phyloP scores from a whole-genome alignment of 371 early-diverging fungal genomes.

The Batrachochytrium dendrobatidis region DNA sequence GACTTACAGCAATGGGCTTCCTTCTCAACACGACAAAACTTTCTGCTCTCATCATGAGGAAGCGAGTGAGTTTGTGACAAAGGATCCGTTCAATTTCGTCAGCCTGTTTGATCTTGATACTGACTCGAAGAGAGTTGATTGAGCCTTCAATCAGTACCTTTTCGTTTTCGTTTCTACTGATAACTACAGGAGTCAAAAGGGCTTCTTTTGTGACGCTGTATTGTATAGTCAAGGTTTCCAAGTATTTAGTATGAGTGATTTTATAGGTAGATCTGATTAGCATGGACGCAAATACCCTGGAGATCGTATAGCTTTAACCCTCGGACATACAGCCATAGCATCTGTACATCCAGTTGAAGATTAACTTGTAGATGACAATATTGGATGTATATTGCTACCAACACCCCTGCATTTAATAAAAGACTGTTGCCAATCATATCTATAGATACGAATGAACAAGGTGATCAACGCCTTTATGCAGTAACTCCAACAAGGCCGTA shows the following conservation, averaged over 20 bases:
- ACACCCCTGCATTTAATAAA: no score
- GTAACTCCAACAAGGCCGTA: no score
- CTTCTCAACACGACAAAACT: conserved; percentile 90
- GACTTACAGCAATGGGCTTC: conserved; percentile 74
- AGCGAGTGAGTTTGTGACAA: conserved; percentile 92
- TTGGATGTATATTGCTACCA: no score
- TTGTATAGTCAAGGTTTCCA: background rate
- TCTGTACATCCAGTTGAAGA: no score
- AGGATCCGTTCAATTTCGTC: conserved; percentile 94
- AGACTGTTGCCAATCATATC: no score
- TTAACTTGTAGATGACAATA: no score
- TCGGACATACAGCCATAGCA: no score
- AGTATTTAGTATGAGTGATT: background rate
- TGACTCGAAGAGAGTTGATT: conserved; percentile 89
- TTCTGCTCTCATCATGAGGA: conserved; percentile 94
- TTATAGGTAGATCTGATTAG: no score
- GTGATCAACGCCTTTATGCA: no score
- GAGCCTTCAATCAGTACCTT: conserved; percentile 86
- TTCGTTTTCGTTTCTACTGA: conserved; percentile 93
- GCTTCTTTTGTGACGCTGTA: conserved; percentile 54
- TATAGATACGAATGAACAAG: no score
- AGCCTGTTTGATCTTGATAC: conserved; percentile 95
- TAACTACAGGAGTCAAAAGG: conserved; percentile 79
- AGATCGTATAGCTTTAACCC: no score
- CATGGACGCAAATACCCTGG: no score